Base-by-base conservation (phyloP, 371 early-diverging fungal species). In the Mucor velutinosus region DNA sequence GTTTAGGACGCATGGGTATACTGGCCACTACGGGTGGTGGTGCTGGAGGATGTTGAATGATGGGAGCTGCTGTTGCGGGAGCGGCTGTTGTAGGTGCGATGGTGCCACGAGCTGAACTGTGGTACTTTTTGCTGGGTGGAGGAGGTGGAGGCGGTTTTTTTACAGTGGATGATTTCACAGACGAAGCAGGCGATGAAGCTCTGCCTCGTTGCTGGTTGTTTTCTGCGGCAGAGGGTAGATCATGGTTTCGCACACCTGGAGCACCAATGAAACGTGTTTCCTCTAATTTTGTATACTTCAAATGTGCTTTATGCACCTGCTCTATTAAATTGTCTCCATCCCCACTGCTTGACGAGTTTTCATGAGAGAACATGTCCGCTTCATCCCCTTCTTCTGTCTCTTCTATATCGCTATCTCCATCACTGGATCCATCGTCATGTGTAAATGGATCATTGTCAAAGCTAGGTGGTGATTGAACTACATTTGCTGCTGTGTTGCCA, bases 91-190 rank as follows among this genome's bases (percentile, higher is more conserved):
- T 7, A 27, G 72, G 39, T 14, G 41, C 19, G 7, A 39, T 37
- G 2, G 61, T 23, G 14, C 64, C 32, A 29, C 66, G 72, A 17
- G 67, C 70, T 55, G 77, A 39, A 17, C 73, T 70, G 43, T 79
- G 79, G 51, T 79, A 79, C 64, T 79, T 82, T 63, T 71, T 77
- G 45, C 78, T 79, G 0, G 78, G 77, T 12, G 81, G 78, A 14
- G 80, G 79, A 8, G 79, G 80, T 0, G 80, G 78, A 3, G 78
- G 82, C 5, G 73, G 74, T 49, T 69, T 62, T 33, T 65, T 55
- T 45, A 30, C 30, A 30, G 66, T 8, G 17, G 12, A 23, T 2
- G 49, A 7, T 21, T 69, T 59, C 29, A 27, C 51, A 58, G 35
- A 43, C 4, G 70, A 66, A 55, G 39, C 27, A 19, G 29, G 19